Evolutionary conservation across 768 basidiomycete genomes (phyloP).

Genomic region (Hericium alpestre): DNA sequence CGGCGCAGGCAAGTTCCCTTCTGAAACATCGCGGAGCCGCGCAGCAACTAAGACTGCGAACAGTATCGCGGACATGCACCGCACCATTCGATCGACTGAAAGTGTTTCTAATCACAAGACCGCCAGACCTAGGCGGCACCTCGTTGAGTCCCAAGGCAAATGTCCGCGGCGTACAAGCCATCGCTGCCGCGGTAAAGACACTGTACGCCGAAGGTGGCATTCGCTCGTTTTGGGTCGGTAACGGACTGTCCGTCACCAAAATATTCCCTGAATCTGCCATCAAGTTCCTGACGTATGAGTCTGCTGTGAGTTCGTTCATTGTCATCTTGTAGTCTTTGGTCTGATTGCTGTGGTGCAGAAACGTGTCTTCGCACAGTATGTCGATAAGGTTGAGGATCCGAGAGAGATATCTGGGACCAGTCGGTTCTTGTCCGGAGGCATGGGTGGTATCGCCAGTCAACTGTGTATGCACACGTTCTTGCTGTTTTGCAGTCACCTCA

Average conservation of each 20-base stretch:
- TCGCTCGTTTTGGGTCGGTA: conserved; percentile 95
- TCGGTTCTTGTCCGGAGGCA: conserved; percentile 89
- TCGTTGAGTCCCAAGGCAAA: conserved; percentile 32
- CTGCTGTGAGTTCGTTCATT: conserved; percentile 48
- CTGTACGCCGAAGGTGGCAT: conserved; percentile 88
- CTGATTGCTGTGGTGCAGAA: conserved; percentile 43
- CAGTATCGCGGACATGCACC: conserved; percentile 92
- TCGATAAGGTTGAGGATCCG: conserved; percentile 83
- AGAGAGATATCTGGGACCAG: conserved; percentile 78
- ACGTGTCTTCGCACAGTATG: conserved; percentile 85
- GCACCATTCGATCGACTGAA: conserved; percentile 97
- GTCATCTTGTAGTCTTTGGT: conserved; percentile 4
- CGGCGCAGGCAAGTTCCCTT: conserved; percentile 68
- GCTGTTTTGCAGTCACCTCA: not conserved
- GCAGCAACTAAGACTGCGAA: conserved; percentile 3
- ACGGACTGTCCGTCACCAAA: conserved; percentile 85
- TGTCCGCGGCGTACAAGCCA: conserved; percentile 48
- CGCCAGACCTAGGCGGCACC: conserved; percentile 59
- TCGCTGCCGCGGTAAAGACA: conserved; percentile 60
- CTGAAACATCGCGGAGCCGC: not conserved
- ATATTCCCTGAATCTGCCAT: conserved; percentile 98
- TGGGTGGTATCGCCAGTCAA: conserved; percentile 92
- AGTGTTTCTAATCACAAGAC: conserved; percentile 88
- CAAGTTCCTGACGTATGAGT: conserved; percentile 95
- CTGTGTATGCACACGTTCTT: conserved; percentile 45